Conservation (phyloP, 805 yeast genomes). For the Metschnikowia gelsemii region DNA sequence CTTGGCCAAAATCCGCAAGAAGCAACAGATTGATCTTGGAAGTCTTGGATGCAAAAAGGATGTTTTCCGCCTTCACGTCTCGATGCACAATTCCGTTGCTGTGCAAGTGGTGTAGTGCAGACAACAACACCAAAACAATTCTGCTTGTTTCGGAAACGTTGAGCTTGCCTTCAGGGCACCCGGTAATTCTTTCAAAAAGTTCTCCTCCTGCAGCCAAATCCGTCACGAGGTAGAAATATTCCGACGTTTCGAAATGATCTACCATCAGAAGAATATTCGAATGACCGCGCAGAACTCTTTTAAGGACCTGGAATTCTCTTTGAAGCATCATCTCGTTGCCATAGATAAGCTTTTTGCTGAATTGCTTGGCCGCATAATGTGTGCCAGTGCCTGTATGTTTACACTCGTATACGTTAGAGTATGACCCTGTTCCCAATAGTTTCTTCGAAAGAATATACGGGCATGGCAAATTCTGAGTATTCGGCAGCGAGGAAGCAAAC, state of each 20-base stretch:
- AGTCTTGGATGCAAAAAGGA: conserved; percentile 45
- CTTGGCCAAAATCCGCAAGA: conserved; percentile 66
- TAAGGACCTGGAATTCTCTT: conserved; percentile 59
- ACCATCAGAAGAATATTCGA: conserved; percentile 58
- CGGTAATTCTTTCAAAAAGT: conserved; percentile 57
- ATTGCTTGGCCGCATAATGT: conserved; percentile 55
- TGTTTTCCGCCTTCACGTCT: conserved; percentile 71
- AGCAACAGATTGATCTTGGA: conserved; percentile 40
- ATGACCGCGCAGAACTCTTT: conserved; percentile 49
- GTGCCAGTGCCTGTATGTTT: conserved; percentile 40
- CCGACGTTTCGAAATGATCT: conserved; percentile 69
- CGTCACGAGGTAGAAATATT: conserved; percentile 56
- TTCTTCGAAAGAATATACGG: conserved; percentile 33
- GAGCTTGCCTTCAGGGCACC: conserved; percentile 38
- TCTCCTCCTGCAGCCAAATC: conserved; percentile 71
- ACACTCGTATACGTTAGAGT: conserved; percentile 51
- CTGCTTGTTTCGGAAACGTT: conserved; percentile 48
- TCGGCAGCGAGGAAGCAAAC: conserved; percentile 19
- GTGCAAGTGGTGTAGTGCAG: conserved; percentile 61
- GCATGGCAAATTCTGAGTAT: conserved; percentile 24
- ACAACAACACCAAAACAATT: conserved; percentile 49
- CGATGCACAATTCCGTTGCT: conserved; percentile 62
- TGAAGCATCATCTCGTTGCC: conserved; percentile 54
- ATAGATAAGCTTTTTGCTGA: conserved; percentile 48
- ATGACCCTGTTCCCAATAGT: conserved; percentile 41